Evolutionary conservation across 2,329 filamentous ascomycete species (phyloP), one percentile per base, ranked within the genome.

Genomic region (Calonectria ilicicola): DNA sequence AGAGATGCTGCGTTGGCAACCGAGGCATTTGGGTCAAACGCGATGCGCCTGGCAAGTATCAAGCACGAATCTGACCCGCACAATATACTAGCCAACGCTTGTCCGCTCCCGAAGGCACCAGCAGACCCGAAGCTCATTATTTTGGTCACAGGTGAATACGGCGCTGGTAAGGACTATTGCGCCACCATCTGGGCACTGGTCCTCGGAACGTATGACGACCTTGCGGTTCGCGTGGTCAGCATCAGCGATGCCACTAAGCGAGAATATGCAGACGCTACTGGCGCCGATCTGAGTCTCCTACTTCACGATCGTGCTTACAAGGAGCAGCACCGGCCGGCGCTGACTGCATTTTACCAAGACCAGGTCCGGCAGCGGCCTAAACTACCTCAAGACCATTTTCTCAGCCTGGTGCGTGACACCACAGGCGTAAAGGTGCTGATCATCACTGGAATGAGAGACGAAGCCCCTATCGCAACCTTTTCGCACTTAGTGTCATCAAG

Each of bases 361-460:
- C 87, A 90, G 77, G 76, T 88, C 46, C 76, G 56, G 32, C 71
- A 83, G 76, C 82, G 83, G 49, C 88, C 89, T 72, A 75, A 60
- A 46, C 82, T 92, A 19, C 87, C 82, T 74, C 81, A 89, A 74
- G 85, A 90, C 67, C 84, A 89, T 76, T 91, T 92, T 72, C 65
- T 88, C 47, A 71, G 84, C 27, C 80, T 87, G 2, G 87, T 92
- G 3, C 21, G 82, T 40, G 69, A 73, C 15, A 83, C 85, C 7
- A 73, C 14, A 63, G 85, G 85, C 79, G 82, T 85, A 2, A 88
- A 92, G 69, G 89, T 92, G 60, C 81, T 93, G 51, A 70, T 93
- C 0, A 88, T 93, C 74, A 93, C 91, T 0, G 91, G 91, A 0
- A 89, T 92, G 88, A 88, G 90, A 84, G 91, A 93, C 62, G 82